A percentile compares a stretch with the other conserved stretches of the same genome.
Conservation (phyloP, 441 rosid genomes). For the Omphalea diandra region DNA sequence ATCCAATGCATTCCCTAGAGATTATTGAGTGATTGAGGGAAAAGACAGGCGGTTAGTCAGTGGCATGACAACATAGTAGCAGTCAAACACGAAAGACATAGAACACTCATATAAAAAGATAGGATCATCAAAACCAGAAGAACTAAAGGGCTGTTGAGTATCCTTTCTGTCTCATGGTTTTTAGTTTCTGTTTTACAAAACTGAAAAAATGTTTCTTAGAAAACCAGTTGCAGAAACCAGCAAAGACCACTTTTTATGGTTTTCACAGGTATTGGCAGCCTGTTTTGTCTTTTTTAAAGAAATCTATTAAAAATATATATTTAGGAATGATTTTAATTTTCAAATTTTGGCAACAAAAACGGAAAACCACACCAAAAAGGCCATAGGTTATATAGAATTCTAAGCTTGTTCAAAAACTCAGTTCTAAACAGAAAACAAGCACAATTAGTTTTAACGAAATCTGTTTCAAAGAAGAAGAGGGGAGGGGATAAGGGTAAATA, state of each 20-base stretch:
- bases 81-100: slow-evolving; percentile 6
- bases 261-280: too few relatives aligned
- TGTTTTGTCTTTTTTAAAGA: too few relatives aligned
- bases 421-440: neutral
- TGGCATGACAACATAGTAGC: slow-evolving; percentile 1
- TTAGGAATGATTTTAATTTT: too few relatives aligned
- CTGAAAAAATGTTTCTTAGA: too few relatives aligned
- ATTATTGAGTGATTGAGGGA: neutral
- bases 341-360: too few relatives aligned
- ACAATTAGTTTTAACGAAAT: neutral
- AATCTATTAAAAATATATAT: too few relatives aligned
- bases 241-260: too few relatives aligned
- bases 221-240: too few relatives aligned
- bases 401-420: neutral
- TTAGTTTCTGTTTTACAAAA: too few relatives aligned
- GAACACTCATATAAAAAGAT: neutral
- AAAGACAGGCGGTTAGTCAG: slow-evolving; percentile 24
- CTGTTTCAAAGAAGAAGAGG: neutral
- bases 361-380: too few relatives aligned
- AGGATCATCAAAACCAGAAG: neutral
- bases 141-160: too few relatives aligned
- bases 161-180: too few relatives aligned
- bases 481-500: neutral
- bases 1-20: slow-evolving; percentile 41
- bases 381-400: neutral